A percentile compares a stretch with the other conserved stretches of the same genome.
These are phyloP conservation scores for Auricularia sp. DNA, from an alignment of 768 basidiomycete species.

Conservation along the genomic window DNA sequence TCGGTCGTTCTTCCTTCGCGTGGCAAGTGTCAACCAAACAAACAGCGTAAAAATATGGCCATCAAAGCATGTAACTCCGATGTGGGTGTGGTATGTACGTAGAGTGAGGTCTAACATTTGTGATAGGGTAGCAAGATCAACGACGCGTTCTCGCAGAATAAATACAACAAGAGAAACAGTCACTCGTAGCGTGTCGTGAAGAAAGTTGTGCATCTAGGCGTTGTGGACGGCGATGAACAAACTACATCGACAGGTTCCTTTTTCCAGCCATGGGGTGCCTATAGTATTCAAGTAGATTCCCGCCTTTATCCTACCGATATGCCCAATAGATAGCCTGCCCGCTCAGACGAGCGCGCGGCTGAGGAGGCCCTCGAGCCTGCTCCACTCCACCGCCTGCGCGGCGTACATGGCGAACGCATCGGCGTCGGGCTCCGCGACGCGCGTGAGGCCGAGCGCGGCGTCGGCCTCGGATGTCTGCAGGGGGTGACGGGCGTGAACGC, in stretches of 20 bases:
- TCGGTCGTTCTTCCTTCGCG: no score
- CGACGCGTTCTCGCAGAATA: no score
- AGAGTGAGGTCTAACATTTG: no score
- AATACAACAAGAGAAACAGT: no score
- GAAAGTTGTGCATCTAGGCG: no score
- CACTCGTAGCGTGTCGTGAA: no score
- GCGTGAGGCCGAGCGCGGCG: slow-evolving; percentile 64
- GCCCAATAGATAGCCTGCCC: neutral
- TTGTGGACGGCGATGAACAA: neutral
- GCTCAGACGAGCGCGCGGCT: slow-evolving; percentile 46
- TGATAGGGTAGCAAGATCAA: no score
- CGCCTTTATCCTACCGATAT: neutral
- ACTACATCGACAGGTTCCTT: neutral
- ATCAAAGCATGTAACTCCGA: no score
- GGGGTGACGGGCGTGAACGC: slow-evolving; percentile 58
- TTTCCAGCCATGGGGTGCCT: neutral
- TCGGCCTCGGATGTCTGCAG: slow-evolving; percentile 65
- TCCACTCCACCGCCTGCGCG: slow-evolving; percentile 76
- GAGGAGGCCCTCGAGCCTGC: slow-evolving; percentile 68
- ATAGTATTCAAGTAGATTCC: neutral
- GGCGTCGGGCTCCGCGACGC: slow-evolving; percentile 74
- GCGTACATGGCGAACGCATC: slow-evolving; percentile 84
- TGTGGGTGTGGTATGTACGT: no score
- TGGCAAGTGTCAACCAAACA: no score
- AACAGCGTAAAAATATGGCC: no score